These are phyloP conservation scores for Spinellus fusiger DNA, from an alignment of 192 early-diverging fungal genomes.

Conservation along the genomic window DNA sequence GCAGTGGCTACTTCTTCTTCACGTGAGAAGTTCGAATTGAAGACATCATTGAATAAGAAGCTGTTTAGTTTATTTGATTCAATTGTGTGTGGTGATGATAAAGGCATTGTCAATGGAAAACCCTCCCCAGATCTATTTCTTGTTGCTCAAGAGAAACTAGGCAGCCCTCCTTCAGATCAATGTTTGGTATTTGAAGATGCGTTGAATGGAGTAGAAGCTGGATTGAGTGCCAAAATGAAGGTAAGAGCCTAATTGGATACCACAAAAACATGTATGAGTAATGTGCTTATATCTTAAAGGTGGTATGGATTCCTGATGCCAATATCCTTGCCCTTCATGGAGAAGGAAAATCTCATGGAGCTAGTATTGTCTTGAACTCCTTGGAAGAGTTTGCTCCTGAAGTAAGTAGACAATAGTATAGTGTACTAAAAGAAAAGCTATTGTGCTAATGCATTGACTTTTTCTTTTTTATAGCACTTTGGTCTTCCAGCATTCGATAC, in stretches of 20 bases:
- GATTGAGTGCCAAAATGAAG: slow-evolving; percentile 73
- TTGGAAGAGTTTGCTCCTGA: slow-evolving; percentile 64
- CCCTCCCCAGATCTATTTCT: slow-evolving; percentile 91
- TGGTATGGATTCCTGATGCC: slow-evolving; percentile 87
- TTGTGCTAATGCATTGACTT: background rate
- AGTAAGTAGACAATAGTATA: background rate
- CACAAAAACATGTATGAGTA: background rate
- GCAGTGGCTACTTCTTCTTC: slow-evolving; percentile 81
- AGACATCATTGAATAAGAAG: slow-evolving; percentile 60
- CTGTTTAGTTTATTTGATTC: slow-evolving; percentile 79
- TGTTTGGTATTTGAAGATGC: slow-evolving; percentile 96
- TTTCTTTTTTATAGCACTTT: background rate
- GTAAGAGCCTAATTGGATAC: slow-evolving; percentile 20
- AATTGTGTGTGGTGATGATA: slow-evolving; percentile 87
- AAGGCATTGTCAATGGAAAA: slow-evolving; percentile 71
- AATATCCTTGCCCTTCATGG: slow-evolving; percentile 40
- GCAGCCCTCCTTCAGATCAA: slow-evolving; percentile 40
- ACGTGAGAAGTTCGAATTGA: slow-evolving; percentile 67
- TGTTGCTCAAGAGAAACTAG: slow-evolving; percentile 56
- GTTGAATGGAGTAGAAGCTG: slow-evolving; percentile 75
- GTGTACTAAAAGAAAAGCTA: background rate
- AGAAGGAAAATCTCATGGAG: slow-evolving; percentile 35
- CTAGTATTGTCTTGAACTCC: slow-evolving; percentile 51
- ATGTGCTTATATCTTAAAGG: slow-evolving; percentile 6
- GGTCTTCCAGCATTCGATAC: background rate